Percentiles rank a stretch among this genome's conserved stretches.
phyloP scores from a whole-genome alignment of 768 basidiomycete species.

The Kondoa subrosea region DNA sequence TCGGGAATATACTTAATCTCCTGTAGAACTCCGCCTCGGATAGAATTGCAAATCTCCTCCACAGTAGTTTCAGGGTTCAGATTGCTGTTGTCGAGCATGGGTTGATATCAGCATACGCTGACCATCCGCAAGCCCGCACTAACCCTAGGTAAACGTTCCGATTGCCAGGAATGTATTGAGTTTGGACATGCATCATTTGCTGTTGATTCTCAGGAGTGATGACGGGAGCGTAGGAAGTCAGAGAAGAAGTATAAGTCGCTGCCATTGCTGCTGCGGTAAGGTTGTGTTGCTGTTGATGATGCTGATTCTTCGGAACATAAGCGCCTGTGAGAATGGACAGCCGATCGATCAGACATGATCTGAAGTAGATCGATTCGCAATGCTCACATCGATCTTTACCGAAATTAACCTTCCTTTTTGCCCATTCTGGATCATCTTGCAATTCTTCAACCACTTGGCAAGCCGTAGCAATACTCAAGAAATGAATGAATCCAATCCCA shows the following conservation, averaged over 20 bases:
- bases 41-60: conserved; percentile 89
- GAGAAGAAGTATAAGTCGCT: conserved; percentile 30
- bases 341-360: not conserved
- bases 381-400: conserved; percentile 78
- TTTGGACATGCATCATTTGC: conserved; percentile 32
- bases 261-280: conserved; percentile 33
- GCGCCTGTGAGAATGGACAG: conserved; percentile 34
- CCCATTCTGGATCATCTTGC: conserved; percentile 81
- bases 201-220: conserved; percentile 31
- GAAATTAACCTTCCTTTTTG: conserved; percentile 89
- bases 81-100: conserved; percentile 35
- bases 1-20: conserved; percentile 90
- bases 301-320: conserved; percentile 89
- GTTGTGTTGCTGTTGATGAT: conserved; percentile 40
- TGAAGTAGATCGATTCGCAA: not conserved
- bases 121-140: conserved; percentile 2
- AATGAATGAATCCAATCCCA: conserved; percentile 98
- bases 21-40: conserved; percentile 90
- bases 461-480: conserved; percentile 82
- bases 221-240: conserved; percentile 20
- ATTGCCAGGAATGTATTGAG: conserved; percentile 51
- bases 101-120: not conserved
- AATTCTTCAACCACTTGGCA: conserved; percentile 94
- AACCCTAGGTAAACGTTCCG: conserved; percentile 78
- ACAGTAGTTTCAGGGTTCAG: conserved; percentile 88